Conservation (phyloP, 805 yeast genomes). For the Cyberlindnera japonica region DNA sequence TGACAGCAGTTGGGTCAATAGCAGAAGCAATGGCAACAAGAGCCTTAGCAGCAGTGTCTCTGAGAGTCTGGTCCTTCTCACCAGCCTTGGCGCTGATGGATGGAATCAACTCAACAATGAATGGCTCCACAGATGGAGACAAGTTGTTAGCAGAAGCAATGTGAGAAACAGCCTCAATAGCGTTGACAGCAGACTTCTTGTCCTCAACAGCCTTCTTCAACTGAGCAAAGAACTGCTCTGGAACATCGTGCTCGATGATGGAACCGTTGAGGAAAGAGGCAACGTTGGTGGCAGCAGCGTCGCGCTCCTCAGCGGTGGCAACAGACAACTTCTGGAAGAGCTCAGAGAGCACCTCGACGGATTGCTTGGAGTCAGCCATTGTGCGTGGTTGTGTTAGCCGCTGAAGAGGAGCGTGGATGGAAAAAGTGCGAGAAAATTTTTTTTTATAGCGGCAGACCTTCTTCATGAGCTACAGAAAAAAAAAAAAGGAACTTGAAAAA, state of each 20-base stretch:
- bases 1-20: constrained; percentile 90
- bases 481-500: too few relatives aligned
- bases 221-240: constrained; percentile 78
- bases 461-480: too few relatives aligned
- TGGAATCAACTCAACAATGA: constrained; percentile 72
- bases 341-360: constrained; percentile 79
- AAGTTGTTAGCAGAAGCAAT: constrained; percentile 77
- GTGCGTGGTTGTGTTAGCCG: constrained; percentile 4
- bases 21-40: constrained; percentile 73
- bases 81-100: constrained; percentile 76
- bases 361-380: constrained; percentile 47
- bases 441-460: too few relatives aligned
- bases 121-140: constrained; percentile 95
- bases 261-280: constrained; percentile 93
- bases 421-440: constrained; percentile 18
- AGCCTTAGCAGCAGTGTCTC: constrained; percentile 72
- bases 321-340: constrained; percentile 89
- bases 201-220: constrained; percentile 70
- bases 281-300: constrained; percentile 82
- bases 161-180: constrained; percentile 78
- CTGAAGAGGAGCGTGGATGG: constrained; percentile 2
- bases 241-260: constrained; percentile 97
- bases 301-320: constrained; percentile 80
- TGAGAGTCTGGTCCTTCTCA: constrained; percentile 80
- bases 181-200: constrained; percentile 81